Evolutionary conservation across 1,139 yeast genomes (phyloP).

Genomic region (Debaryomyces singareniensis): DNA sequence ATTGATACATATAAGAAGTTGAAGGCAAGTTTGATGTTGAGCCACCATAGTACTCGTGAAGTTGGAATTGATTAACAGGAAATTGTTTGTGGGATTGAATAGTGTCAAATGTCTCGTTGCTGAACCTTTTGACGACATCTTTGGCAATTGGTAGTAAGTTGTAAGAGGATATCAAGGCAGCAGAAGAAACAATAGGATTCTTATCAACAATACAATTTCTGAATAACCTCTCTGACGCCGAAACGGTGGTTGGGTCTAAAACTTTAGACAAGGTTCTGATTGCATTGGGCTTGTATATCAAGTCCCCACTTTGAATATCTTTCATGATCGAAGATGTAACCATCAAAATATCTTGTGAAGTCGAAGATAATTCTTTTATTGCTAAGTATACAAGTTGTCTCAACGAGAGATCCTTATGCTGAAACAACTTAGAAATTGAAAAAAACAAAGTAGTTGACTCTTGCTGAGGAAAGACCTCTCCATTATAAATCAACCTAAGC

Average conservation of each 20-base stretch:
- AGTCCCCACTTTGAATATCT: slow-evolving; percentile 88
- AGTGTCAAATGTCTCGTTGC: slow-evolving; percentile 90
- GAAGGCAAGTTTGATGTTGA: slow-evolving; percentile 49
- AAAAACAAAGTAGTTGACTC: slow-evolving; percentile 93
- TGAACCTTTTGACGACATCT: slow-evolving; percentile 88
- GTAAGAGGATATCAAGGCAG: slow-evolving; percentile 88
- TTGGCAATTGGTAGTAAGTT: slow-evolving; percentile 84
- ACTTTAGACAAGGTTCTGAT: slow-evolving; percentile 87
- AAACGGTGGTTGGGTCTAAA: slow-evolving; percentile 86
- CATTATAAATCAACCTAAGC: slow-evolving; percentile 67
- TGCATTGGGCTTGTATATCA: slow-evolving; percentile 88
- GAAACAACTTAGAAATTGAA: slow-evolving; percentile 89
- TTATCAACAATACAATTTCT: slow-evolving; percentile 90
- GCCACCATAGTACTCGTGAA: slow-evolving; percentile 49
- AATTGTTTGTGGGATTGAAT: slow-evolving; percentile 63
- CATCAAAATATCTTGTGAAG: slow-evolving; percentile 92
- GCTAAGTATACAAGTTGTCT: slow-evolving; percentile 94
- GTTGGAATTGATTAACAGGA: slow-evolving; percentile 50
- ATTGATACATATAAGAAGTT: slow-evolving; percentile 81
- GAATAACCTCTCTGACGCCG: slow-evolving; percentile 89
- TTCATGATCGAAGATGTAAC: slow-evolving; percentile 97
- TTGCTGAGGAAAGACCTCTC: slow-evolving; percentile 74
- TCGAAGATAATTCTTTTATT: slow-evolving; percentile 78
- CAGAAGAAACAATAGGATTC: slow-evolving; percentile 83
- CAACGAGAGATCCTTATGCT: slow-evolving; percentile 83